Percentiles rank a stretch among this genome's conserved stretches.
phyloP scores from a whole-genome alignment of 2,329 filamentous ascomycete species.

The Colletotrichum tabaci region DNA sequence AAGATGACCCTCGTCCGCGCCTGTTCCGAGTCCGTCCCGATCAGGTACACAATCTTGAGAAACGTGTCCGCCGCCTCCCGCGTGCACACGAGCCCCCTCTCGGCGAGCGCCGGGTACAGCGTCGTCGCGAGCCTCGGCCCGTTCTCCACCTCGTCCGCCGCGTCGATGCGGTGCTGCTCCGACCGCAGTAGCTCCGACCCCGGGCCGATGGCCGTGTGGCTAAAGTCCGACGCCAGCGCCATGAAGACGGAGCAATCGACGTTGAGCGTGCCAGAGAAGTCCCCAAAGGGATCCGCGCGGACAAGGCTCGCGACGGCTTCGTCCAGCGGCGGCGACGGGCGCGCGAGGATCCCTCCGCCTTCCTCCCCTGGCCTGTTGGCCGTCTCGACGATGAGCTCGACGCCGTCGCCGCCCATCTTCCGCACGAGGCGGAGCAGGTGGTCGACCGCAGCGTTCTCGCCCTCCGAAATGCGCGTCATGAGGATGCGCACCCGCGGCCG shows the following conservation, averaged over 20 bases:
- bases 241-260: conserved; percentile 60
- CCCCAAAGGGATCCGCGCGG: conserved; percentile 48
- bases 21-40: conserved; percentile 56
- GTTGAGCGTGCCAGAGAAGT: conserved; percentile 55
- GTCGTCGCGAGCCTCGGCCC: conserved; percentile 42
- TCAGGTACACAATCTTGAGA: conserved; percentile 52
- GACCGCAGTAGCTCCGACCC: conserved; percentile 47
- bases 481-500: conserved; percentile 55
- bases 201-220: conserved; percentile 52
- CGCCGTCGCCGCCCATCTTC: conserved; percentile 48
- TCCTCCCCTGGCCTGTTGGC: conserved; percentile 39
- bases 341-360: conserved; percentile 43
- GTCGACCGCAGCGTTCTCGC: conserved; percentile 49
- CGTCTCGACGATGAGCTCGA: conserved; percentile 53
- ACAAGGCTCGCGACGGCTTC: conserved; percentile 51
- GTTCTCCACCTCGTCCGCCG: conserved; percentile 49
- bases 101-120: conserved; percentile 54
- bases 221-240: conserved; percentile 58
- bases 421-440: conserved; percentile 51
- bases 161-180: conserved; percentile 54
- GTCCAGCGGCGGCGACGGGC: conserved; percentile 46
- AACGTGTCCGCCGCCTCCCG: conserved; percentile 57
- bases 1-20: conserved; percentile 53
- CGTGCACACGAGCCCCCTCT: conserved; percentile 55
- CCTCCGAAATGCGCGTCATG: conserved; percentile 51